A percentile compares a stretch with the other conserved stretches of the same genome.
These are phyloP conservation scores for Xylariaceae sp. DNA, from an alignment of 2,329 filamentous ascomycete genomes.

Conservation along the genomic window DNA sequence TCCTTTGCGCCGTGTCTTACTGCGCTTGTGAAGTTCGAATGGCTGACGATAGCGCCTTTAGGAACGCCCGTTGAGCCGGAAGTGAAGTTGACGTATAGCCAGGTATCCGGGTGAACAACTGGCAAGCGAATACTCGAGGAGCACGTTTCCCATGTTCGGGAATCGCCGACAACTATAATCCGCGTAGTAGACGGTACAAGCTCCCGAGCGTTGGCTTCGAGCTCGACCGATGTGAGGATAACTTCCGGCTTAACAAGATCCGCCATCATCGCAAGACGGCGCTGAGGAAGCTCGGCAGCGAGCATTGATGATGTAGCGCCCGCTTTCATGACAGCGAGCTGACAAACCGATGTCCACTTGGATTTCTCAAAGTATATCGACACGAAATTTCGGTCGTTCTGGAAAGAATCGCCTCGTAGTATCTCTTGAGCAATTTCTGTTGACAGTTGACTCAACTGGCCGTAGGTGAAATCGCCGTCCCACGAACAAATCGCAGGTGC, in stretches of 20 bases:
- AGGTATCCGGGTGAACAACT: not conserved
- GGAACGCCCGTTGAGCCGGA: not conserved
- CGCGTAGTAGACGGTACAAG: not conserved
- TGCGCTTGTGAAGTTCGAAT: not conserved
- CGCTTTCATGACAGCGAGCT: not conserved
- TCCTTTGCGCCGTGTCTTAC: not conserved
- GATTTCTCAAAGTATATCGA: not conserved
- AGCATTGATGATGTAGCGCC: not conserved
- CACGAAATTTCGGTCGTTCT: not conserved
- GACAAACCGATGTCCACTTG: not conserved
- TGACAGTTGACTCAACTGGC: not conserved
- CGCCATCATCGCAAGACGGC: no score
- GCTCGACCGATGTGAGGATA: no score
- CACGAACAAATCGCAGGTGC: not conserved
- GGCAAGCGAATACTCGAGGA: not conserved
- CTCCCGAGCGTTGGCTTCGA: no score
- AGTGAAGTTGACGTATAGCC: not conserved
- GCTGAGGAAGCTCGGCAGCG: not conserved
- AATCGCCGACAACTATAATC: not conserved
- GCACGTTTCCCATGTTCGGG: not conserved
- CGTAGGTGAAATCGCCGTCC: constrained; percentile 4
- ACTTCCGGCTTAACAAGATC: not conserved
- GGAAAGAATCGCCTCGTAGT: not conserved
- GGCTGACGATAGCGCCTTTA: not conserved
- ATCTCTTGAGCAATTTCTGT: not conserved